Conservation (phyloP, 2,329 filamentous ascomycete genomes). For the Saccharata proteae region DNA sequence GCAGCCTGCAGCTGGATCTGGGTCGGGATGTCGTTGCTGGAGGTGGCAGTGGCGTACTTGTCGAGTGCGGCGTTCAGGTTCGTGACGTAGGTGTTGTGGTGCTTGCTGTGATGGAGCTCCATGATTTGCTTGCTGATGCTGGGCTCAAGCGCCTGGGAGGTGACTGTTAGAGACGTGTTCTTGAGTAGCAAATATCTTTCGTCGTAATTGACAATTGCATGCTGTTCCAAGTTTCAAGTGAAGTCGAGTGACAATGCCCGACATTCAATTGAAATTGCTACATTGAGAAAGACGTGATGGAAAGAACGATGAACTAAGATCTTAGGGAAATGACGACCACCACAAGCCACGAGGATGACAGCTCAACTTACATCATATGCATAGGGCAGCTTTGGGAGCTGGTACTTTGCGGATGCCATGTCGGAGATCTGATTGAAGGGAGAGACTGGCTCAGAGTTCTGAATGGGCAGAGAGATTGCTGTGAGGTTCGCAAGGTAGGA, state of each 20-base stretch:
- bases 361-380: constrained; percentile 51
- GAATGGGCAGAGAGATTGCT: too few species aligned
- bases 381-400: constrained; percentile 55
- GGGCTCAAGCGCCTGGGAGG: constrained; percentile 51
- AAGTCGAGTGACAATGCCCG: too few species aligned
- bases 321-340: neutral
- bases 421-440: too few species aligned
- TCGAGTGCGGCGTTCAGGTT: constrained; percentile 59
- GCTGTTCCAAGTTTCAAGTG: too few species aligned
- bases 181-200: too few species aligned
- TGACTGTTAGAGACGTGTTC: neutral
- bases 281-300: too few species aligned
- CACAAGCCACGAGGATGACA: neutral
- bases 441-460: too few species aligned
- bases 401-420: constrained; percentile 37
- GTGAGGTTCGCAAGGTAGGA: too few species aligned
- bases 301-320: neutral
- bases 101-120: constrained; percentile 68
- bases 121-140: constrained; percentile 69
- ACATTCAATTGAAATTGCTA: too few species aligned
- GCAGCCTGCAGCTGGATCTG: constrained; percentile 57
- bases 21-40: constrained; percentile 45
- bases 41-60: constrained; percentile 45
- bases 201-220: too few species aligned
- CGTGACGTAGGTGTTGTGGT: constrained; percentile 67